Evolutionary conservation across 768 basidiomycete genomes (phyloP), one percentile per base, ranked within the genome.

Genomic region (Russula ochroleuca): DNA sequence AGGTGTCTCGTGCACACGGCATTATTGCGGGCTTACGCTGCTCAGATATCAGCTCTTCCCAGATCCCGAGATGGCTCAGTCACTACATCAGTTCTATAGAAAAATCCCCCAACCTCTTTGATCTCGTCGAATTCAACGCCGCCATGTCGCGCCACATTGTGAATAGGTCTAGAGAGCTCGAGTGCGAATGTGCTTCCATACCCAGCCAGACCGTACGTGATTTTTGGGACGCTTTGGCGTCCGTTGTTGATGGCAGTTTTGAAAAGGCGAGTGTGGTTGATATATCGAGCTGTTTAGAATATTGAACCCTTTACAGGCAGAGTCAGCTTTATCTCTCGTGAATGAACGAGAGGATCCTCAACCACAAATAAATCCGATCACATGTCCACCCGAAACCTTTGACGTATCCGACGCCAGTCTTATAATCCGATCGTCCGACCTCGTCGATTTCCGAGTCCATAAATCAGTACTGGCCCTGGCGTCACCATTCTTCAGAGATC

Each of bases 401-500:
- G 31, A 52, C 19, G 28, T 23, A 10, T 11, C 23, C 7, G 55
- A 57, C 2, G 43, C 57, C 0, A 41, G 51, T 37, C 3, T 59
- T 23, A 31, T 59, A 31, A 28, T 61, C 11, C 59, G 51, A 31
- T 64, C 63, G 1, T 64, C 37, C 19, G 63, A 61, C n/a, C 21
- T 14, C 28, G n/a, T 38, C 19, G 31, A 59, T 9, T 67, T 61
- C 37, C 63, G 50, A 28, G 43, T 62, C n/a, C 60, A 61, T 43
- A 67, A 67, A 33, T 23, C 48, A 1, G 51, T 49, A 41, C 15
- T 67, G 15, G 23, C 48, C 14, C 10, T 25, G 4, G 31, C 60
- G 11, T 67, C 67, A 0, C 60, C 35, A 21, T 47, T 67, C 28
- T 67, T 67, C 40, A 40, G 17, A 8, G 65, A 56, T 54, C 47